Percentiles rank a stretch among this genome's conserved stretches.
Evolutionary conservation across 2,329 filamentous ascomycete species (phyloP).

Genomic region (Zarea fungicola): DNA sequence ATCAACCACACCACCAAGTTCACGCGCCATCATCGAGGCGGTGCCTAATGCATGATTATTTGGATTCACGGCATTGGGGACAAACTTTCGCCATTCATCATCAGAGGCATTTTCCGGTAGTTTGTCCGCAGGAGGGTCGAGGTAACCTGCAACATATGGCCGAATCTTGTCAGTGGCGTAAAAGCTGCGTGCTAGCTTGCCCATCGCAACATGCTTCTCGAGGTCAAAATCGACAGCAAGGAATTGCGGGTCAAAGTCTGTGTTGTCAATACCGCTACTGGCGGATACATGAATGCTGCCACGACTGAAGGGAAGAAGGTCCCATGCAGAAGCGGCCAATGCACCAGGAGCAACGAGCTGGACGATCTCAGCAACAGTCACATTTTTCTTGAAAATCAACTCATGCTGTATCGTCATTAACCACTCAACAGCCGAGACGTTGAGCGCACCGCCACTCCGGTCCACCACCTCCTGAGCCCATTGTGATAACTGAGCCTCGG

Average conservation of each 20-base stretch:
- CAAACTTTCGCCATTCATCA: conserved; percentile 22
- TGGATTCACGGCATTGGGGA: conserved; percentile 16
- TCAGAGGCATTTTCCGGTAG: conserved; percentile 26
- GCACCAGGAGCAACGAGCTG: conserved; percentile 26
- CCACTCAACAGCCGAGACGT: conserved; percentile 29
- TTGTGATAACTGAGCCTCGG: conserved; percentile 20
- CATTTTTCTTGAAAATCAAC: conserved; percentile 39
- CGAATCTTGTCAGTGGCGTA: conserved; percentile 26
- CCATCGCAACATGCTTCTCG: conserved; percentile 22
- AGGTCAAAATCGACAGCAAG: conserved; percentile 32
- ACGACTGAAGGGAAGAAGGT: conserved; percentile 33
- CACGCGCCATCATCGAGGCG: conserved; percentile 7
- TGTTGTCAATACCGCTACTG: conserved; percentile 28
- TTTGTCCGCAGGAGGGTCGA: conserved; percentile 18
- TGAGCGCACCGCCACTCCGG: conserved; percentile 22
- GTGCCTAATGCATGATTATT: background rate
- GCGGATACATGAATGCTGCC: conserved; percentile 37
- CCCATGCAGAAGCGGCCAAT: conserved; percentile 33
- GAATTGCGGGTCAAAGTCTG: conserved; percentile 33
- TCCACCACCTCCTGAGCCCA: conserved; percentile 28
- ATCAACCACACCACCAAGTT: conserved; percentile 12
- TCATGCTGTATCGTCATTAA: conserved; percentile 41
- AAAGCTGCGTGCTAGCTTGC: conserved; percentile 25
- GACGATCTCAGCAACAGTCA: conserved; percentile 44
- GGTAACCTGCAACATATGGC: conserved; percentile 15